Evolutionary conservation across 2,329 filamentous ascomycete genomes (phyloP).

Genomic region (Lecanosticta acicola): DNA sequence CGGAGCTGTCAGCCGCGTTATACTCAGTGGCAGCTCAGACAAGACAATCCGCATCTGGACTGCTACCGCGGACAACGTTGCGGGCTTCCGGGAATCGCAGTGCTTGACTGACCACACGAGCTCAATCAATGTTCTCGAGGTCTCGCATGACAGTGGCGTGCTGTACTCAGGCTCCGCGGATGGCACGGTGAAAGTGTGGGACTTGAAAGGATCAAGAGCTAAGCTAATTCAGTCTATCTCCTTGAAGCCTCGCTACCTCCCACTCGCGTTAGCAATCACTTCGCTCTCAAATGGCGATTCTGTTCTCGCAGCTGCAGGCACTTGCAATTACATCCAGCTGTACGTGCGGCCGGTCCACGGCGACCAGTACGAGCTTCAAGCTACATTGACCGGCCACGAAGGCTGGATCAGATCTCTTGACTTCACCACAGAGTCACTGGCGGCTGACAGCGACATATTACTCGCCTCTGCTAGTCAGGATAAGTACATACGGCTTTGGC

Average conservation of each 20-base stretch:
- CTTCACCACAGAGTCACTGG: conserved; percentile 60
- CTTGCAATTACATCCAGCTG: conserved; percentile 73
- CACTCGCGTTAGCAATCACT: conserved; percentile 67
- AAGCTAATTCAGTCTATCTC: conserved; percentile 64
- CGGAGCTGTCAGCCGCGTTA: conserved; percentile 49
- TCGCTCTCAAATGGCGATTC: conserved; percentile 48
- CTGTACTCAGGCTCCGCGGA: conserved; percentile 60
- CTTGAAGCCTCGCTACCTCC: conserved; percentile 73
- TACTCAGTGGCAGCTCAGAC: conserved; percentile 80
- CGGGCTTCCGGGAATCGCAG: conserved; percentile 38
- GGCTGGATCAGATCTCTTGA: conserved; percentile 87
- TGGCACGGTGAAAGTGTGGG: conserved; percentile 63
- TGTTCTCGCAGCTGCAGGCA: conserved; percentile 74
- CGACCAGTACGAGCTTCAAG: conserved; percentile 61
- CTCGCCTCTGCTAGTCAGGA: conserved; percentile 94
- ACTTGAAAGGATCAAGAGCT: conserved; percentile 40
- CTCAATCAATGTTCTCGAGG: conserved; percentile 62
- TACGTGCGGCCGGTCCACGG: conserved; percentile 54
- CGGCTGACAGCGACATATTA: conserved; percentile 60
- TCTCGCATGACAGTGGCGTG: conserved; percentile 41
- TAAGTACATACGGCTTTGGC: conserved; percentile 93
- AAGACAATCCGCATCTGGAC: conserved; percentile 64
- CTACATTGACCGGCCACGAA: conserved; percentile 82
- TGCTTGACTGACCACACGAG: conserved; percentile 63
- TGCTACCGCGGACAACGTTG: conserved; percentile 22